Percentiles rank a stretch among this genome's conserved stretches.
Evolutionary conservation across 139 green algal species (phyloP).

Genomic region (Chlorella ohadii): DNA sequence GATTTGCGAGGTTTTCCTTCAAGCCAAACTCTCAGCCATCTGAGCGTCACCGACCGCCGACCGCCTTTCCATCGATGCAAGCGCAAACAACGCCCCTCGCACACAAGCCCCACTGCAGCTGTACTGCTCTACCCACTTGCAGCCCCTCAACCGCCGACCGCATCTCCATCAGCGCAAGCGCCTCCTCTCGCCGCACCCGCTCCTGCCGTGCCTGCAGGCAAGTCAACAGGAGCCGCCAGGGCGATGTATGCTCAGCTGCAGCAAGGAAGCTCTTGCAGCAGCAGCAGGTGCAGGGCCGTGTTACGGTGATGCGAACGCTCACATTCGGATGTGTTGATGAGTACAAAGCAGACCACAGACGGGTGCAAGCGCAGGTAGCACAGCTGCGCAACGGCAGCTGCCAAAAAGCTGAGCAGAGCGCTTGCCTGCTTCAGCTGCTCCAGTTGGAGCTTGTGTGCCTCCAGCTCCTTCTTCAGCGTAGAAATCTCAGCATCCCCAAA

Average conservation of each 20-base stretch:
- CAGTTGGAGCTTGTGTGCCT: conserved; percentile 34
- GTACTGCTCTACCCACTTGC: neutral
- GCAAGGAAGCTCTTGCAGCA: neutral
- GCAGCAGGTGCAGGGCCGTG: neutral
- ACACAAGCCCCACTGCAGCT: too few species aligned
- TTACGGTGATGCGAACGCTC: too few species aligned
- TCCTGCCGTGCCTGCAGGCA: neutral
- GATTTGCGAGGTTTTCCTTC: too few species aligned
- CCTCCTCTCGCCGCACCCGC: neutral
- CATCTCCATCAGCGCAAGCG: neutral
- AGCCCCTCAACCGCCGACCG: neutral
- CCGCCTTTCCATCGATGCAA: too few species aligned
- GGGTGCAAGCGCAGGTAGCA: neutral
- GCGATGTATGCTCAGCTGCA: too few species aligned
- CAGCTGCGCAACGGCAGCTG: neutral
- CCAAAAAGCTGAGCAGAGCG: neutral
- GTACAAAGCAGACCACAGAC: too few species aligned
- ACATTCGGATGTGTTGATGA: too few species aligned
- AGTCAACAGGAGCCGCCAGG: neutral
- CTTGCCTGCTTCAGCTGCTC: conserved; percentile 18
- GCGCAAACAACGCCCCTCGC: too few species aligned
- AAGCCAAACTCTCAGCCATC: too few species aligned
- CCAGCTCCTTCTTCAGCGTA: conserved; percentile 8
- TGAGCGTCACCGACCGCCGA: too few species aligned
- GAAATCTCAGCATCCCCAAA: conserved; percentile 13